Evolutionary conservation across 2,329 filamentous ascomycete genomes (phyloP), one percentile per base, ranked within the genome.

Genomic region (Talaromyces piceae): DNA sequence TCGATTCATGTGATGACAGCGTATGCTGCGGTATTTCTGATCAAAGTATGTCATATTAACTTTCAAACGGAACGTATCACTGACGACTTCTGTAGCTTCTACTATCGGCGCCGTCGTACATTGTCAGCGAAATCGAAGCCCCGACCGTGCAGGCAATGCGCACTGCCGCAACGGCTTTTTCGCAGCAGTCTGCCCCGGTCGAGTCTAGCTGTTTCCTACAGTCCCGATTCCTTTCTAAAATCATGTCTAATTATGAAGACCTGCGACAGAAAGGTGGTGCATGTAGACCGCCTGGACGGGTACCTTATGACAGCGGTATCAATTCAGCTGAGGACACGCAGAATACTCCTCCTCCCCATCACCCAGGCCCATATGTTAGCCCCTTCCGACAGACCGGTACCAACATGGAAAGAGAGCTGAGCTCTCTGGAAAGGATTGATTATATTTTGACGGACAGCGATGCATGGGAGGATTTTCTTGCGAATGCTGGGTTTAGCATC

Each of bases 1-100:
- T 71, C 69, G 2, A 59, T 73, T 5, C 69, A 72, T 52, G 67
- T 71, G 11, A 72, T 72, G 69, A 69, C 63, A 8, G 69, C 69
- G 4, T 71, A 73, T 50, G 62, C 66, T 13, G 66, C 67, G 6
- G 65, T 64, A 3, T 71, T 72, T 47, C 54, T 72, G 1, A 61
- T 71, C 37, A 70, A 70, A 56, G 47, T 50, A 31, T 9, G 31
- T 41, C 3, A 20, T 11, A 4, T 11, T 55, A 22, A n/a, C 20
- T 12, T 41, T 22, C 3, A 7, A 7, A 4, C 23, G 5, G 1
- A 22, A 5, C 3, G 6, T 7, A 23, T 8, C 23, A n/a, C 9
- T 41, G 22, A 41, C 11, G 3, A 11, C 27, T 28, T 11, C 16
- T 8, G 13, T 20, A 51, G 50, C 11, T 51, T 4, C 37, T 47